These are phyloP conservation scores for Trichophaea hybrida DNA, from an alignment of 2,329 filamentous ascomycete species.

Conservation along the genomic window DNA sequence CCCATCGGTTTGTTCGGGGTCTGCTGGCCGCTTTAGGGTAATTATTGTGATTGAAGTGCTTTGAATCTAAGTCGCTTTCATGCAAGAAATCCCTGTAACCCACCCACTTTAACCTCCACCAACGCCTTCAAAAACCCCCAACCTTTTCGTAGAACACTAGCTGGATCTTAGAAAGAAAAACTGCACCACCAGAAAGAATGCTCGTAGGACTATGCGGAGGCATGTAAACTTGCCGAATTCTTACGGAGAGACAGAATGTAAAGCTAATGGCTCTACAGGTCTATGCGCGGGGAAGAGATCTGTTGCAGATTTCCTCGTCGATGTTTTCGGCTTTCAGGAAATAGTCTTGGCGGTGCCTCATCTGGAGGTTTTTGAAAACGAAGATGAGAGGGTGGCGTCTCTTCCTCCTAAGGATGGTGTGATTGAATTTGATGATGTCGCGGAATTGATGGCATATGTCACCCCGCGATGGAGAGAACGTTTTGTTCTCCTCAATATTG, in stretches of 20 bases:
- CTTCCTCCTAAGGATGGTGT: not conserved
- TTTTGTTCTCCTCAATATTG: constrained; percentile 77
- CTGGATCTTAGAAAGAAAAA: too few relatives aligned
- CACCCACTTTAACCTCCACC: not conserved
- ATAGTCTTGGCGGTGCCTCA: not conserved
- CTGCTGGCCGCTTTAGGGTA: too few relatives aligned
- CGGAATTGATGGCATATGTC: constrained; percentile 66
- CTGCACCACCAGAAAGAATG: constrained; percentile 32
- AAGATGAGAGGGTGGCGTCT: not conserved
- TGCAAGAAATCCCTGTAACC: not conserved
- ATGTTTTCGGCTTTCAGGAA: constrained; percentile 10
- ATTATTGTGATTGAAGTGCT: too few relatives aligned
- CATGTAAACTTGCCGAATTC: constrained; percentile 18
- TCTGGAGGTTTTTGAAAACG: not conserved
- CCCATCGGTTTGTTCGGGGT: too few relatives aligned
- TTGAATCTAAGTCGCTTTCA: not conserved
- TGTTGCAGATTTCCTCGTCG: constrained; percentile 62
- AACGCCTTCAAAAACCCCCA: too few relatives aligned
- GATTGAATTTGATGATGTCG: constrained; percentile 43
- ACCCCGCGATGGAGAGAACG: constrained; percentile 69
- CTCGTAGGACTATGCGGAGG: constrained; percentile 40
- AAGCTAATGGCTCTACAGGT: constrained; percentile 34
- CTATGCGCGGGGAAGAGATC: constrained; percentile 89
- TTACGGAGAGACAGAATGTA: not conserved
- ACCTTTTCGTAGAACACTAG: too few relatives aligned